Base-by-base conservation (phyloP, 2,329 filamentous ascomycete species). In the Verticillium dahliae region DNA sequence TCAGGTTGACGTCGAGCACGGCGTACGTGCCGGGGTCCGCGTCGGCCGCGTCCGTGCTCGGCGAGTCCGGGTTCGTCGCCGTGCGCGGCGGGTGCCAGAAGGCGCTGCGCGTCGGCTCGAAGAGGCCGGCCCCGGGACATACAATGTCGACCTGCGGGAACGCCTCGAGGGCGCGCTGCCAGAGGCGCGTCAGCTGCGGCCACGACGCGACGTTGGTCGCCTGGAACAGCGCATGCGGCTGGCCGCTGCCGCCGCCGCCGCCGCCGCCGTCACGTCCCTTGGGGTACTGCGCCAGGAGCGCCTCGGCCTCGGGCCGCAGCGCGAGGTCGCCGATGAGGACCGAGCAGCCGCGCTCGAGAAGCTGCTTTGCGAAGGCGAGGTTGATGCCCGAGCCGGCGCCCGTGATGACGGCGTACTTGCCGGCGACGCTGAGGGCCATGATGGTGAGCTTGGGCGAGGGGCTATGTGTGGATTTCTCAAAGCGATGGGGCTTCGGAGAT, bases 31-130 rank as follows among this genome's bases (percentile, higher is more conserved):
- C 73, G 1, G 69, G 68, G 33, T 72, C 68, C 1, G 63, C 68
- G 52, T 72, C 69, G 1, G 69, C 69, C 6, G 59, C 50, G 41
- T 75, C 73, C 10, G 57, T 33, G 9, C 69, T 73, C 18, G 63
- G 59, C 6, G 65, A 68, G 52, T 71, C 64, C 6, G 67, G 67
- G 61, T 72, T 74, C 14, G 67, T 66, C 37, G 66, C 64, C 6
- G 73, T 70, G 37, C 60, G 64, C 6, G 74, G 74, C 11, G 74
- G 63, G 22, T 71, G 65, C 74, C 74, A 77, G 69, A 77, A 78
- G 38, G 65, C 70, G 34, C 70, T 71, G 65, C 67, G 74, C 11
- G 67, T 62, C 4, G 75, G 76, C 57, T 77, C 75, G 63, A 74
- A 76, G 39, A 76, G 56, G 15, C 74, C 74, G 10, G 75, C 75